These are phyloP conservation scores for Brasenia schreberi DNA, from an alignment of 164 flowering plant genomes.

Conservation along the genomic window DNA sequence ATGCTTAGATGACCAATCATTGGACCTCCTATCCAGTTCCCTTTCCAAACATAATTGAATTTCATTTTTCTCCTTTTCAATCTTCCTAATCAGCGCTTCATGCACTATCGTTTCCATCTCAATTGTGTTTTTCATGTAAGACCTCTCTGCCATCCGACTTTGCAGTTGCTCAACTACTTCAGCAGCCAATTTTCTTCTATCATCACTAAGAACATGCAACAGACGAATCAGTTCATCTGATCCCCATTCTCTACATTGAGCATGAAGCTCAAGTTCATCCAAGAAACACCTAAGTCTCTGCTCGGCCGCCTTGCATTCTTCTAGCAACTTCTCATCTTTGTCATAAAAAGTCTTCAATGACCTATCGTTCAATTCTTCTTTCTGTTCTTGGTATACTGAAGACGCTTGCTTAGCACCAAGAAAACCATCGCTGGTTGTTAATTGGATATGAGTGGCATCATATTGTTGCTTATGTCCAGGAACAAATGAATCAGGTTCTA, in stretches of 20 bases:
- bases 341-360: constrained; percentile 8
- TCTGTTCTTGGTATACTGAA: background rate
- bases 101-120: constrained; percentile 31
- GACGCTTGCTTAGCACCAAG: background rate
- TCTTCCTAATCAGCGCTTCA: constrained; percentile 29
- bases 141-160: constrained; percentile 44
- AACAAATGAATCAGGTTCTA: background rate
- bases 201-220: constrained; percentile 38
- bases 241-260: background rate
- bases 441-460: background rate
- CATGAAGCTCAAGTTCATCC: constrained; percentile 36
- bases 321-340: constrained; percentile 30
- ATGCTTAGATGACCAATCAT: constrained; percentile 75
- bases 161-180: constrained; percentile 53
- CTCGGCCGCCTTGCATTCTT: constrained; percentile 49
- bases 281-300: constrained; percentile 43
- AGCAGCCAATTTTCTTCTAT: constrained; percentile 46
- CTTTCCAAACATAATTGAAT: constrained; percentile 58
- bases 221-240: constrained; percentile 30
- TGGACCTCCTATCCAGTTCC: constrained; percentile 82
- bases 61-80: constrained; percentile 78
- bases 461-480: background rate
- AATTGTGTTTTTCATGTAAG: constrained; percentile 37
- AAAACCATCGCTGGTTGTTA: background rate
- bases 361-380: background rate